Evolutionary conservation across 306 rosid species (phyloP).

Genomic region (Citrullus mucosospermus): DNA sequence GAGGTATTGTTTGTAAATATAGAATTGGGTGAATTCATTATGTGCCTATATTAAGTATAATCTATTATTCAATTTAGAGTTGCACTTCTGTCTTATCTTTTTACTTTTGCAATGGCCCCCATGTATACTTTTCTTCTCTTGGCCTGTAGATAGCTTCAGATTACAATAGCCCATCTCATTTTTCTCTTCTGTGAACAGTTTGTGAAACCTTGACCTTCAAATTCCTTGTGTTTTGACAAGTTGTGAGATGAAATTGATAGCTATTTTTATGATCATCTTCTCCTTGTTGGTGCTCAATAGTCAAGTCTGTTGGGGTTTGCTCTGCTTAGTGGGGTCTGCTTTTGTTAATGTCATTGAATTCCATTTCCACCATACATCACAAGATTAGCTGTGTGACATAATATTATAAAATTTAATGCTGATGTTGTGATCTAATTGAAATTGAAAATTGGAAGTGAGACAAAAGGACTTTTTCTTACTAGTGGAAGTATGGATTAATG

Average conservation of each 20-base stretch:
- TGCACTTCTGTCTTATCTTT: not conserved
- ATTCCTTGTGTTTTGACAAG: not conserved
- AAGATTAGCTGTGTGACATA: not conserved
- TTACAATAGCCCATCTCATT: not conserved
- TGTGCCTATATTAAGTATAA: not conserved
- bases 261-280: not conserved
- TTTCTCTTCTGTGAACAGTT: not conserved
- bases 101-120: not conserved
- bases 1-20: slow-evolving; percentile 6
- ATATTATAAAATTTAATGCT: not conserved
- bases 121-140: not conserved
- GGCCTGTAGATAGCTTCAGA: not conserved
- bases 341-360: not conserved
- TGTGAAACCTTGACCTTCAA: not conserved
- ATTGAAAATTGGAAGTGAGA: not conserved
- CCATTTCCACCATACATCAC: not conserved
- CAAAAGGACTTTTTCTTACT: not conserved
- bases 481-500: not conserved
- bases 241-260: not conserved
- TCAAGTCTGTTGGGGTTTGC: not conserved
- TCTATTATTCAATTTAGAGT: not conserved
- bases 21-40: not conserved
- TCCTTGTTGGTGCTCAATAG: not conserved
- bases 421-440: not conserved
- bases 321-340: not conserved